Base-by-base conservation (phyloP, 2,329 filamentous ascomycete genomes). In the Nemania sp. region DNA sequence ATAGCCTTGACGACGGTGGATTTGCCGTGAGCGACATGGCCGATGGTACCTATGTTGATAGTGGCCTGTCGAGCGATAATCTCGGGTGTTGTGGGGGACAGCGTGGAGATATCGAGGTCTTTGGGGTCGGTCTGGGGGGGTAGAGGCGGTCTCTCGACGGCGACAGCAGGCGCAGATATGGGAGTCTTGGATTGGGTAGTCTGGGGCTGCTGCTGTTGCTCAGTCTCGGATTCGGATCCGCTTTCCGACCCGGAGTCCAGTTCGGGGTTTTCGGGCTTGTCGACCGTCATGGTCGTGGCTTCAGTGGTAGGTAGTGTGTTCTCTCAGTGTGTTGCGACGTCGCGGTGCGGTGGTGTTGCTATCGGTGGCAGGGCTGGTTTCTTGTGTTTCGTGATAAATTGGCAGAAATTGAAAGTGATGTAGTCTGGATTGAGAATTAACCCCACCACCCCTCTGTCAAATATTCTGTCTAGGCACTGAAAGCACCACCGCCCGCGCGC, bases 1-100 rank as follows among this genome's bases (percentile, higher is more conserved):
- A 99, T 98, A 77, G 96, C 96, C 88, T 99, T 99, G 77, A 99
- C 96, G 58, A 99, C 96, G 24, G 96, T 99, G 70, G 93, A 97
- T 83, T 98, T 98, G 80, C 95, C 95, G 92, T 98, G 95, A 79
- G 96, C 96, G 87, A 98, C 95, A 82, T 98, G 96, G 64, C 95
- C 95, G 82, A 99, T 98, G 70, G 96, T 98, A 73, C 95, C 96
- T 77, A 98, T 98, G 84, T 98, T 98, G 87, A 98, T 98, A 64
- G 96, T 99, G 64, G 96, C 96, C 87, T 99, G 96, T 77, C 96
- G 89, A 70, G 94, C 93, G 79, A 99, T 99, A 79, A 99, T 98
- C 81, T 98, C 95, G 73, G 94, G 94, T 18, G 95, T 97, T 76
- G 98, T 86, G 66, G 96, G 95, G 73, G 87, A 93, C 76, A 99